Evolutionary conservation across 345 rosid species (phyloP), one percentile per base, ranked within the genome.

Genomic region (Moricandia arvensis): DNA sequence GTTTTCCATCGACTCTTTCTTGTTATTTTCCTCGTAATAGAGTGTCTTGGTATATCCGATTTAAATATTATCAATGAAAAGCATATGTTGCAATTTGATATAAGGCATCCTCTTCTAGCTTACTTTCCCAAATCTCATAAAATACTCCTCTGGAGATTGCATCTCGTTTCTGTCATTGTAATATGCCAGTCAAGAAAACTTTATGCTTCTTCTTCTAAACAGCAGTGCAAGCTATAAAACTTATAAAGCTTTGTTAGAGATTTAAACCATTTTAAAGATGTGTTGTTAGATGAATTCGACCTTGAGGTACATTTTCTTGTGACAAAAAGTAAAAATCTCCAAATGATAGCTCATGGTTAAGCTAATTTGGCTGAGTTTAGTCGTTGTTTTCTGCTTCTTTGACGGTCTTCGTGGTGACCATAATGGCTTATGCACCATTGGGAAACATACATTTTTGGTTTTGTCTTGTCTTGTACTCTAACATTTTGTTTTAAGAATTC

Each of bases 21-120:
- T 70, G 75, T 70, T 57, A 53, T 63, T 63, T 76, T 31, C 61
- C 75, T 76, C 60, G 51, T 76, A 55, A 55, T 41, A 29, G 34
- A 68, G 65, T 69, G 66, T 54, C 59, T 21, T 69, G 51, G 54
- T 63, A 30, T 21, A 63, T 13, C 66, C 7, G 0, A 62, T 69
- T 41, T 26, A 62, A 53, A 10, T 7, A 1, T 17, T 62, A 54
- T 10, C 49, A 53, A 63, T 55, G 8, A 63, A 75, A 75, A 10
- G 27, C 2, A 18, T 59, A 49, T 34, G 67, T 75, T 68, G 3
- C 31, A 51, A 61, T 5, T 2, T 16, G 43, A 31, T 30, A 26
- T 24, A 61, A 61, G n/a, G 16, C 9, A 47, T 47, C 18, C 54
- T 47, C 54, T 47, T 47, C 4, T 6, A 47, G 8, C 18, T 47